phyloP scores from a whole-genome alignment of 2,329 filamentous ascomycete genomes.

The Diaporthe longicolla region DNA sequence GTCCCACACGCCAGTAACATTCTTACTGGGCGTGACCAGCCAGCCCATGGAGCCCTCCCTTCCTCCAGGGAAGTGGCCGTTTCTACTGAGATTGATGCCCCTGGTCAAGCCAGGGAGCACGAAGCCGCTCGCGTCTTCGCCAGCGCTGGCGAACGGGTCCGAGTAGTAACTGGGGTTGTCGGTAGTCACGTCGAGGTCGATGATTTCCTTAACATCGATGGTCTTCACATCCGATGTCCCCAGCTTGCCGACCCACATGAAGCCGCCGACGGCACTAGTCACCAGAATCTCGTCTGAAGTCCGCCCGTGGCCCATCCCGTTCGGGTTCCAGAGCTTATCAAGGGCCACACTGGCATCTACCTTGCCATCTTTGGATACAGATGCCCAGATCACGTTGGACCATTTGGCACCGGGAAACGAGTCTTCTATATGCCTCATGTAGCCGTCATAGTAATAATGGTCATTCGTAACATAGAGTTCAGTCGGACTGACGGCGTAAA shows the following conservation, averaged over 20 bases:
- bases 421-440: constrained; percentile 31
- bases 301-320: constrained; percentile 39
- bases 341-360: constrained; percentile 34
- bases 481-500: constrained; percentile 34
- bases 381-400: constrained; percentile 39
- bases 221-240: constrained; percentile 38
- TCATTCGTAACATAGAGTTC: constrained; percentile 41
- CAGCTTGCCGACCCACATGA: constrained; percentile 29
- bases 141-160: constrained; percentile 63
- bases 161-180: constrained; percentile 73
- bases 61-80: constrained; percentile 52
- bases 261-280: constrained; percentile 31
- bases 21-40: constrained; percentile 48
- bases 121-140: constrained; percentile 66
- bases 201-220: constrained; percentile 57
- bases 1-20: constrained; percentile 53
- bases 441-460: constrained; percentile 39
- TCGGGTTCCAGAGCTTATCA: constrained; percentile 38
- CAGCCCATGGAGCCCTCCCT: constrained; percentile 63
- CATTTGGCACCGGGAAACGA: constrained; percentile 29
- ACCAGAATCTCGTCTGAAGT: constrained; percentile 37
- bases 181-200: constrained; percentile 60
- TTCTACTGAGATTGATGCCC: constrained; percentile 54
- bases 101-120: constrained; percentile 64
- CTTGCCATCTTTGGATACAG: constrained; percentile 16